Conservation (phyloP, 2,329 filamentous ascomycete genomes). For the Teratosphaeriaceae sp. region DNA sequence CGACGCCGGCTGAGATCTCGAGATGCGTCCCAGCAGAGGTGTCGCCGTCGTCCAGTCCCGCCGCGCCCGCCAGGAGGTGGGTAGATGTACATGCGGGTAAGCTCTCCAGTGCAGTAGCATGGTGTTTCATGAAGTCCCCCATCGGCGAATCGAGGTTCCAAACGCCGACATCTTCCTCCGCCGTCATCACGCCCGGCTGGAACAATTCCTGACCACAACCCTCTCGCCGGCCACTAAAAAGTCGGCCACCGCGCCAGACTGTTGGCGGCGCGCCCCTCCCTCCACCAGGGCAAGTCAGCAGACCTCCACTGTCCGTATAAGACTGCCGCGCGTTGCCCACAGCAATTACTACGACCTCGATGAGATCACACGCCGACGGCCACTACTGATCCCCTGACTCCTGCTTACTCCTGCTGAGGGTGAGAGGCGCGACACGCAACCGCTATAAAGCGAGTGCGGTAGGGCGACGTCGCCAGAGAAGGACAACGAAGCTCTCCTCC, state of each 20-base stretch:
- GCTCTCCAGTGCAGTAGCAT: not conserved
- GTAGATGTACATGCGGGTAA: not conserved
- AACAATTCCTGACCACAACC: not conserved
- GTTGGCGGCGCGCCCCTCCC: not conserved
- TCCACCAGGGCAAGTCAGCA: not conserved
- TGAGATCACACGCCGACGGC: not conserved
- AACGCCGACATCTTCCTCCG: not conserved
- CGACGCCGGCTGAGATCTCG: too few relatives aligned
- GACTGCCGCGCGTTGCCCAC: constrained; percentile 1
- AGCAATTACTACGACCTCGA: not conserved
- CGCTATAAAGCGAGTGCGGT: not conserved
- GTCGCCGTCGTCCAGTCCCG: not conserved
- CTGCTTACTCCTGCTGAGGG: constrained; percentile 1
- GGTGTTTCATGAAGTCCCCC: not conserved
- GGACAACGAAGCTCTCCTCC: not conserved
- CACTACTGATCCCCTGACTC: not conserved
- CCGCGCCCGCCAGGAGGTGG: not conserved
- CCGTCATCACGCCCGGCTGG: not conserved
- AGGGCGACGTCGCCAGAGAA: not conserved
- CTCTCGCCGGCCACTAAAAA: not conserved
- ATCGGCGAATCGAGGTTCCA: not conserved
- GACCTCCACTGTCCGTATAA: not conserved
- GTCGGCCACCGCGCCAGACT: not conserved
- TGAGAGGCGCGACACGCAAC: not conserved
- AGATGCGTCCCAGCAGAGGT: too few relatives aligned